Percentiles rank a stretch among this genome's conserved stretches.
These are phyloP conservation scores for Beta macrorhiza DNA, from an alignment of 179 eudicot genomes.

Conservation along the genomic window DNA sequence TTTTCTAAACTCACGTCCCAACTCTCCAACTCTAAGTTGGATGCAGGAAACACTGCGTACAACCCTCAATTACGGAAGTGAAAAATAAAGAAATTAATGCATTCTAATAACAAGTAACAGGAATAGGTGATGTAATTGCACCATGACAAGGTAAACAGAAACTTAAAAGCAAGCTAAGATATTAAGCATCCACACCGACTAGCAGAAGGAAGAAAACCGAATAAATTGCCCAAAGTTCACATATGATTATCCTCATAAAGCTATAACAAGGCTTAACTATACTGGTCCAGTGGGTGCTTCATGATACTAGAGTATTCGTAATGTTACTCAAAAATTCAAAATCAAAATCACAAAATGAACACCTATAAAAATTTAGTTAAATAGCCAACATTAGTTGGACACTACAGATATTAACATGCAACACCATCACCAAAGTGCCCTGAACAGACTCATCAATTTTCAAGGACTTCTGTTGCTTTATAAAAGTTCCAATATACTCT, in stretches of 20 bases:
- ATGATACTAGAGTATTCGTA: neutral
- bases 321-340: neutral
- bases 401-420: neutral
- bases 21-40: too few species aligned
- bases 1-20: too few species aligned
- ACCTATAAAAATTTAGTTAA: neutral
- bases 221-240: constrained; percentile 2
- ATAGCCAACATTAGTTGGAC: neutral
- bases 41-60: too few species aligned
- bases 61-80: too few species aligned
- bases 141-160: neutral
- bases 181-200: neutral
- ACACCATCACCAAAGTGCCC: neutral
- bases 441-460: neutral
- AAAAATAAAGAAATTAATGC: neutral
- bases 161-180: neutral
- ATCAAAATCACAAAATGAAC: constrained; percentile 5
- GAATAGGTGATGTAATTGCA: neutral
- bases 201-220: neutral
- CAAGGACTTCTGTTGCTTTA: neutral
- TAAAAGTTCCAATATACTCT: neutral
- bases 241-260: neutral
- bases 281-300: neutral
- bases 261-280: neutral
- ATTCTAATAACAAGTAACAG: neutral